These are phyloP conservation scores for Boletus sp. DNA, from an alignment of 1,284 basidiomycete species.

Conservation along the genomic window DNA sequence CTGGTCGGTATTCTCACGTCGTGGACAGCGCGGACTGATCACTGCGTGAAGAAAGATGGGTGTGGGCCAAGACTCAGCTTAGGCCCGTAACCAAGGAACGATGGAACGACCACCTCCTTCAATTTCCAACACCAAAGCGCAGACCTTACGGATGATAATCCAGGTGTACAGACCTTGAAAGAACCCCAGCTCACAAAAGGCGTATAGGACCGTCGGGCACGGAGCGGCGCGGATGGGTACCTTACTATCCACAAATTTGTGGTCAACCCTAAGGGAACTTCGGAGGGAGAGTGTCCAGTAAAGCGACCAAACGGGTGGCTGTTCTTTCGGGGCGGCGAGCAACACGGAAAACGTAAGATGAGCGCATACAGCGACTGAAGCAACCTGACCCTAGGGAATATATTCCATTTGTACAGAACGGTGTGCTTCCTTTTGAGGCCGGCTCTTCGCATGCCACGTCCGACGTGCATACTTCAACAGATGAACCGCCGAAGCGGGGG, in stretches of 20 bases:
- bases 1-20: constrained; percentile 4
- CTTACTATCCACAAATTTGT: background rate
- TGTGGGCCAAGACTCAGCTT: background rate
- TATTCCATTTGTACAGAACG: background rate
- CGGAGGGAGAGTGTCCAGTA: no score
- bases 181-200: background rate
- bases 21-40: background rate
- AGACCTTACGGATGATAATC: background rate
- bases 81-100: no score
- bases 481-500: constrained; percentile 63
- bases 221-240: background rate
- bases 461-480: constrained; percentile 62
- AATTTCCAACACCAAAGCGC: background rate
- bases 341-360: background rate
- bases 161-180: background rate
- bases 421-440: background rate
- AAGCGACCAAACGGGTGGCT: background rate
- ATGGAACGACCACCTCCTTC: background rate
- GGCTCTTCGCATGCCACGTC: constrained; percentile 23
- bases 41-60: background rate
- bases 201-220: background rate
- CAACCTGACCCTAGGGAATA: background rate
- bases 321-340: background rate
- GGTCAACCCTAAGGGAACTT: background rate
- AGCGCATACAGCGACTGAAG: background rate